These are phyloP conservation scores for Hypsizygus marmoreus DNA, from an alignment of 768 basidiomycete species.

Conservation along the genomic window DNA sequence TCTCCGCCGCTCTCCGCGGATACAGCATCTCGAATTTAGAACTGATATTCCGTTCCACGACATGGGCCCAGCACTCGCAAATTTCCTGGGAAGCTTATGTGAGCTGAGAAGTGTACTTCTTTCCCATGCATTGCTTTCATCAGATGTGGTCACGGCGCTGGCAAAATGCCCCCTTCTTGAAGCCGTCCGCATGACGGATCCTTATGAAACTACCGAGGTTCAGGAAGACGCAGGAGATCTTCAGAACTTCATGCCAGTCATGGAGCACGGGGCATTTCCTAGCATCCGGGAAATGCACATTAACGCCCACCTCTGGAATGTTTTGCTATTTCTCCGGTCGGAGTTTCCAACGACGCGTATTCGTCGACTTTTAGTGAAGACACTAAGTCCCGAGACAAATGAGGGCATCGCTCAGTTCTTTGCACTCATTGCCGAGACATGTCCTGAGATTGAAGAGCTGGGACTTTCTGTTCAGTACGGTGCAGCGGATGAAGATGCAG, in stretches of 20 bases:
- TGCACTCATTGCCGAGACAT: slow-evolving; percentile 5
- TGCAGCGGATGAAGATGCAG: neutral
- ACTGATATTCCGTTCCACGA: slow-evolving; percentile 10
- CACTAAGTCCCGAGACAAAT: slow-evolving; percentile 5
- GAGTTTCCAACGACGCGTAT: slow-evolving; percentile 10
- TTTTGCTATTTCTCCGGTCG: slow-evolving; percentile 5
- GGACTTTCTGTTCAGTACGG: neutral
- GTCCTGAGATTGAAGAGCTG: slow-evolving; percentile 9
- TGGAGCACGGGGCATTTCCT: slow-evolving; percentile 10
- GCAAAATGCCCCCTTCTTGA: slow-evolving; percentile 11
- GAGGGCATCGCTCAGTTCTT: slow-evolving; percentile 6
- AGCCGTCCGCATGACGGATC: slow-evolving; percentile 2
- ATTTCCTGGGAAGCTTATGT: slow-evolving; percentile 22
- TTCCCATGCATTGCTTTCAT: slow-evolving; percentile 10
- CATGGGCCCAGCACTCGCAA: slow-evolving; percentile 10
- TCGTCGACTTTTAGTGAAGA: slow-evolving; percentile 5
- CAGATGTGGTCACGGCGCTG: slow-evolving; percentile 13
- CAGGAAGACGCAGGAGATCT: slow-evolving; percentile 6
- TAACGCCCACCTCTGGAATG: slow-evolving; percentile 14
- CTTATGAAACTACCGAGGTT: neutral
- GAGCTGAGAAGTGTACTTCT: slow-evolving; percentile 2
- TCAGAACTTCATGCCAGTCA: slow-evolving; percentile 14
- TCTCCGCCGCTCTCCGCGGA: slow-evolving; percentile 6
- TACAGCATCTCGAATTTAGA: slow-evolving; percentile 11
- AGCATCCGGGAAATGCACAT: slow-evolving; percentile 8